phyloP scores from a whole-genome alignment of 169 alveolate genomes.

The Plasmodium relictum region DNA sequence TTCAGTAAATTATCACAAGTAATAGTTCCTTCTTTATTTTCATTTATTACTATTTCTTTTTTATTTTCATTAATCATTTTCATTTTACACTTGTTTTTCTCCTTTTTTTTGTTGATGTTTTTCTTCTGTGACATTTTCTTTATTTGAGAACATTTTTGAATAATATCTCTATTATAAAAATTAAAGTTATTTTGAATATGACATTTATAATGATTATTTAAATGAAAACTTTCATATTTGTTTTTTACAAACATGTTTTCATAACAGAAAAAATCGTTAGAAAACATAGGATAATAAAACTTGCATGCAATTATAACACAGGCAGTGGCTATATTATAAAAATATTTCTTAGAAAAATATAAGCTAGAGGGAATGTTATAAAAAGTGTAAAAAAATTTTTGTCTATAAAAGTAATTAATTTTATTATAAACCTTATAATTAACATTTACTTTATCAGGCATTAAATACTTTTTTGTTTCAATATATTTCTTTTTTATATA shows the following conservation, averaged over 20 bases:
- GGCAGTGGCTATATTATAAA: constrained; percentile 36
- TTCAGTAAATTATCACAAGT: neutral
- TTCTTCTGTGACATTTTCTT: neutral
- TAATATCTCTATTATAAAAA: constrained; percentile 21
- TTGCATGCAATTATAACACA: constrained; percentile 62
- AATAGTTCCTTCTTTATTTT: neutral
- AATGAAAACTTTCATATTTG: constrained; percentile 37
- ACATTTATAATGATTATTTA: constrained; percentile 47
- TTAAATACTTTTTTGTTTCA: constrained; percentile 23
- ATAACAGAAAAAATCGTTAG: constrained; percentile 22
- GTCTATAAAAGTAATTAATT: constrained; percentile 64
- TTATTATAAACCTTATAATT: constrained; percentile 50
- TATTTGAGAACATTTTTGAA: neutral
- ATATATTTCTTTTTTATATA: constrained; percentile 52
- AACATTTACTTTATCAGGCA: neutral
- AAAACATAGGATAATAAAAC: constrained; percentile 52
- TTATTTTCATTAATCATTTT: neutral
- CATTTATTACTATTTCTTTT: neutral
- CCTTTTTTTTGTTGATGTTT: constrained; percentile 7
- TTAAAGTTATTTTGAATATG: constrained; percentile 18
- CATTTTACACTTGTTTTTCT: neutral
- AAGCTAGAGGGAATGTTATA: neutral
- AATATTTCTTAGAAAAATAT: constrained; percentile 1
- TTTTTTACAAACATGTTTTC: constrained; percentile 26
- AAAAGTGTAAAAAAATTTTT: constrained; percentile 55